A percentile compares a stretch with the other conserved stretches of the same genome.
phyloP scores from a whole-genome alignment of 768 basidiomycete species.

The Phaeolepiota aurea region DNA sequence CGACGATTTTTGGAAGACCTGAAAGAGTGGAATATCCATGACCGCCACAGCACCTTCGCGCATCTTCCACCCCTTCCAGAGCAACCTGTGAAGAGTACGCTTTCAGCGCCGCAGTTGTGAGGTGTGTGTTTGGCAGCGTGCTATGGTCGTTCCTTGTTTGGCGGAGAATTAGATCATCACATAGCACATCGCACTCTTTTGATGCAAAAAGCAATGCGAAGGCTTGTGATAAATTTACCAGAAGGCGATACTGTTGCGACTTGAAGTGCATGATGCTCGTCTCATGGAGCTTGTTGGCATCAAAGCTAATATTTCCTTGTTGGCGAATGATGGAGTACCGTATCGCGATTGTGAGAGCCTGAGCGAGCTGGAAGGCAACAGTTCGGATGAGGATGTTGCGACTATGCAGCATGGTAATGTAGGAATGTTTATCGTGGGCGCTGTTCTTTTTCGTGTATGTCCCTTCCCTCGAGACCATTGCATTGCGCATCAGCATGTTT shows the following conservation, averaged over 20 bases:
- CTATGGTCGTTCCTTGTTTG: slow-evolving; percentile 7
- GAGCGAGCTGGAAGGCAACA: slow-evolving; percentile 15
- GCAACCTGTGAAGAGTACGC: slow-evolving; percentile 14
- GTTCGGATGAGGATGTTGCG: slow-evolving; percentile 8
- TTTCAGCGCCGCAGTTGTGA: slow-evolving; percentile 13
- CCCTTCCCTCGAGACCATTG: slow-evolving; percentile 12
- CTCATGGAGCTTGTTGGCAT: slow-evolving; percentile 6
- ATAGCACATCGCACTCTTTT: slow-evolving; percentile 7
- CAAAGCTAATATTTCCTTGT: slow-evolving; percentile 15
- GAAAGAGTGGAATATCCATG: slow-evolving; percentile 16
- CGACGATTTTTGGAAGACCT: slow-evolving; percentile 13
- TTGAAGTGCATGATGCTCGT: slow-evolving; percentile 13
- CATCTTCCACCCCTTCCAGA: slow-evolving; percentile 16
- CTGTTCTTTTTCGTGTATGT: slow-evolving; percentile 5
- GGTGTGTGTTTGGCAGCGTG: slow-evolving; percentile 9
- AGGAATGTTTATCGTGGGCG: slow-evolving; percentile 9
- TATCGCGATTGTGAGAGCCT: slow-evolving; percentile 15
- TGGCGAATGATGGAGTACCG: slow-evolving; percentile 17
- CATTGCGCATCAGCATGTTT: slow-evolving; percentile 15
- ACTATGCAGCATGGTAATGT: slow-evolving; percentile 14
- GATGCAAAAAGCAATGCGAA: slow-evolving; percentile 13
- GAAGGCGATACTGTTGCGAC: slow-evolving; percentile 14
- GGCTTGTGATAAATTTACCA: slow-evolving; percentile 10
- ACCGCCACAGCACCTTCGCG: slow-evolving; percentile 16
- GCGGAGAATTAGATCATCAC: slow-evolving; percentile 7